These are phyloP conservation scores for Pythium rhizo-oryzae DNA, from an alignment of 352 stramenopile species.

Conservation along the genomic window DNA sequence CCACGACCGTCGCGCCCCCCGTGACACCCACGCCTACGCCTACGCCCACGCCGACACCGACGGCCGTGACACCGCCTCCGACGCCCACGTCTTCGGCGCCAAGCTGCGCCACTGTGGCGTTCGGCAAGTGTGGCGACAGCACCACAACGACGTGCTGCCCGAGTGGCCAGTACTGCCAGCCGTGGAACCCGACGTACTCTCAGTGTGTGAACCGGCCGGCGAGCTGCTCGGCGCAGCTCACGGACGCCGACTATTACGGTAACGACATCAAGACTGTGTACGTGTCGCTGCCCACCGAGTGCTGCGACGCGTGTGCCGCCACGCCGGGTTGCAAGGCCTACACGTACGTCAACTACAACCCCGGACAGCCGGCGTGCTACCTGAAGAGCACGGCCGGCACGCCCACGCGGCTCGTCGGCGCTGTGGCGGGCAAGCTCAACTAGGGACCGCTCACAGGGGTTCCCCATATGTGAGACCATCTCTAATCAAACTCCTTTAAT, in stretches of 20 bases:
- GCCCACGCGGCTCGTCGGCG: constrained; percentile 14
- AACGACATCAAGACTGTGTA: constrained; percentile 50
- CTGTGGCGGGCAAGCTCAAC: constrained; percentile 26
- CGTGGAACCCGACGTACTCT: constrained; percentile 47
- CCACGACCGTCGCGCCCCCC: background rate
- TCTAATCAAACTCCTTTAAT: background rate
- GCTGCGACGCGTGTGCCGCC: constrained; percentile 36
- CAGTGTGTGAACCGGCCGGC: constrained; percentile 42
- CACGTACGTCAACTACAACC: constrained; percentile 54
- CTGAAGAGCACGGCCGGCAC: constrained; percentile 26
- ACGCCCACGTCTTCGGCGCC: background rate
- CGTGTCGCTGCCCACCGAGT: constrained; percentile 38
- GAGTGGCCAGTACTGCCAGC: constrained; percentile 46
- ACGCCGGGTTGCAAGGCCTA: constrained; percentile 48
- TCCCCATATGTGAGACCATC: background rate
- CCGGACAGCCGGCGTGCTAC: constrained; percentile 33
- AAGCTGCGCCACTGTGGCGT: background rate
- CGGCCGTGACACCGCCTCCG: background rate
- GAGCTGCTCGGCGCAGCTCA: constrained; percentile 44
- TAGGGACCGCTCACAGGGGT: background rate
- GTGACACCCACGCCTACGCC: background rate
- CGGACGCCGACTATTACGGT: constrained; percentile 43
- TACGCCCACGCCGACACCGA: too few relatives aligned
- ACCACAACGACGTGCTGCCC: constrained; percentile 40
- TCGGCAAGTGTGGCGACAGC: constrained; percentile 27